These are phyloP conservation scores for Cyclostephanos tholiformis DNA, from an alignment of 108 stramenopile species.

Conservation along the genomic window DNA sequence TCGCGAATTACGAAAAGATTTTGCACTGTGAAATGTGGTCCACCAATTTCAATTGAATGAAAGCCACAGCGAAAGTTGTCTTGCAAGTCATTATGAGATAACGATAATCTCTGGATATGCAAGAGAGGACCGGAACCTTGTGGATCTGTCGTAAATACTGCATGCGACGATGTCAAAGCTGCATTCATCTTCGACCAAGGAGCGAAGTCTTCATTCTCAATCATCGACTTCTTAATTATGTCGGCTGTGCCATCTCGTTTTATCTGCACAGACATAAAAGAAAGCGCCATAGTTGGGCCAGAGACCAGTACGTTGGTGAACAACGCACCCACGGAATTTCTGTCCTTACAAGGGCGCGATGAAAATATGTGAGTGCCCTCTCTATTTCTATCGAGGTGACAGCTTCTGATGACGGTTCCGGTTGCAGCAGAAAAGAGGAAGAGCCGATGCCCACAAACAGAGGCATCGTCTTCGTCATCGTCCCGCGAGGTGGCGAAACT, in stretches of 20 bases:
- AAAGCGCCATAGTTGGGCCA: neutral
- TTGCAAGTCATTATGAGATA: neutral
- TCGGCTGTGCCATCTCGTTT: conserved; percentile 12
- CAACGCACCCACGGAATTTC: neutral
- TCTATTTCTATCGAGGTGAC: neutral
- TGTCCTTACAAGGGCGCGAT: conserved; percentile 24
- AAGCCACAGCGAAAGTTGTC: neutral
- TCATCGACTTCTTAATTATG: conserved; percentile 9
- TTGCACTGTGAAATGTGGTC: conserved; percentile 1
- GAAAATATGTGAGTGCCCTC: conserved; percentile 13
- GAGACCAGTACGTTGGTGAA: conserved; percentile 24
- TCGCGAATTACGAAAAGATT: conserved; percentile 21
- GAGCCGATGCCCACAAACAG: conserved; percentile 9
- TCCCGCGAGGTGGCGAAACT: too few relatives aligned
- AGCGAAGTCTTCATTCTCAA: conserved; percentile 9
- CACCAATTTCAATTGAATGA: conserved; percentile 20
- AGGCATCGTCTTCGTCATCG: neutral
- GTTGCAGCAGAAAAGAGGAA: conserved; percentile 25
- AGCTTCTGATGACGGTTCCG: conserved; percentile 19
- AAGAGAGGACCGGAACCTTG: neutral
- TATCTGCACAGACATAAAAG: conserved; percentile 11
- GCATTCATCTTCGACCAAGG: conserved; percentile 1
- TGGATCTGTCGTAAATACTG: neutral
- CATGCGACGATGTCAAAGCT: conserved; percentile 11
- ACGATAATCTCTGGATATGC: neutral